Evolutionary conservation across 768 basidiomycete genomes (phyloP).

Genomic region (Guyanaporus albipodus): DNA sequence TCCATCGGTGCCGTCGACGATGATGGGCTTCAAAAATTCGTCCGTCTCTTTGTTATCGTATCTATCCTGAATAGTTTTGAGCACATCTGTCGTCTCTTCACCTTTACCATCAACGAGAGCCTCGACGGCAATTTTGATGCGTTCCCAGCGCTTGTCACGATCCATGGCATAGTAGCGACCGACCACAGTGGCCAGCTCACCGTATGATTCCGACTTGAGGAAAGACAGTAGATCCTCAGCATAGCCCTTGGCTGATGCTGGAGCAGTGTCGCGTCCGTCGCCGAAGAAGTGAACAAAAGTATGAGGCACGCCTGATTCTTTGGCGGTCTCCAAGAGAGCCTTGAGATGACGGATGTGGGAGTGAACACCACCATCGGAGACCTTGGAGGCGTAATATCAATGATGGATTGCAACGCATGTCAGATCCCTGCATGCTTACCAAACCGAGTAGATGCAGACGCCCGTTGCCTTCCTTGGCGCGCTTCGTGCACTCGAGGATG

Average conservation of each 20-base stretch:
- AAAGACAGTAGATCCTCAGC: conserved; percentile 74
- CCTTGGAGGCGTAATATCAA: conserved; percentile 37
- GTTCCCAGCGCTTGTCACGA: conserved; percentile 95
- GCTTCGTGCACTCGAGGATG: conserved; percentile 70
- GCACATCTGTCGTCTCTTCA: conserved; percentile 50
- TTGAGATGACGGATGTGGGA: conserved; percentile 90
- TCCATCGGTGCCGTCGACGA: conserved; percentile 74
- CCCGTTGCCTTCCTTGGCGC: conserved; percentile 78
- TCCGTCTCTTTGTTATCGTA: conserved; percentile 88
- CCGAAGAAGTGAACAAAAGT: conserved; percentile 93
- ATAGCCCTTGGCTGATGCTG: conserved; percentile 76
- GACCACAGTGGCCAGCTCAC: conserved; percentile 78
- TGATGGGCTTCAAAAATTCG: conserved; percentile 94
- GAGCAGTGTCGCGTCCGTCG: conserved; percentile 93
- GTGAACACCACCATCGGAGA: conserved; percentile 96
- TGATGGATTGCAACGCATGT: neutral
- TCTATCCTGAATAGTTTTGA: conserved; percentile 65
- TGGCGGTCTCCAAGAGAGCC: conserved; percentile 87
- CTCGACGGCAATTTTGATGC: conserved; percentile 85
- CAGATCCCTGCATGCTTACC: conserved; percentile 43
- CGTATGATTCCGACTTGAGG: conserved; percentile 70
- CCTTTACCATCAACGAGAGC: conserved; percentile 72
- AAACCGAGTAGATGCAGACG: conserved; percentile 87
- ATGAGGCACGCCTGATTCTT: conserved; percentile 77
- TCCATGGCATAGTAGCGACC: conserved; percentile 98